phyloP scores from a whole-genome alignment of 1,284 basidiomycete species.

The Coriolopsis trogii region DNA sequence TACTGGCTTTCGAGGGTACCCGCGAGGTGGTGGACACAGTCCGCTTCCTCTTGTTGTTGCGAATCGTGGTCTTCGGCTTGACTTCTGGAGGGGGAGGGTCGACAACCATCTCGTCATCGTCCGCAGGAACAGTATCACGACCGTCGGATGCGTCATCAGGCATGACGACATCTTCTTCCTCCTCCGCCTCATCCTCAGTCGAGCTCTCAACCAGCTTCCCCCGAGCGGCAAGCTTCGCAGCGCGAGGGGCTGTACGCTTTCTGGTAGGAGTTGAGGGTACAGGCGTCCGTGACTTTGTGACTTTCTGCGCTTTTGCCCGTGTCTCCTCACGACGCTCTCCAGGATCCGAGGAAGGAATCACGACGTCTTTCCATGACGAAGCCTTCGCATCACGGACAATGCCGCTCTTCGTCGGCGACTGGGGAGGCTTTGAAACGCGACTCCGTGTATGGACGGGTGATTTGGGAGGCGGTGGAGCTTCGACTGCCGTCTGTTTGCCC shows the following conservation, averaged over 20 bases:
- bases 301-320: conserved; percentile 2
- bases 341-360: conserved; percentile 26
- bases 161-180: conserved; percentile 27
- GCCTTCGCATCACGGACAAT: conserved; percentile 1
- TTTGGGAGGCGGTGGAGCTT: neutral
- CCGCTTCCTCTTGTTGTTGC: conserved; percentile 54
- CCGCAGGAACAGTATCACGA: conserved; percentile 47
- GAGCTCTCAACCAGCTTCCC: conserved; percentile 15
- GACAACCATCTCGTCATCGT: conserved; percentile 42
- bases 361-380: conserved; percentile 15
- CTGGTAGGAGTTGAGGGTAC: neutral
- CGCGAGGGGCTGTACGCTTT: conserved; percentile 11
- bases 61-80: conserved; percentile 1
- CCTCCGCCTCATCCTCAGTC: conserved; percentile 9
- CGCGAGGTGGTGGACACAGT: conserved; percentile 26
- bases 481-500: conserved; percentile 17
- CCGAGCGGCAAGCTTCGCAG: conserved; percentile 19
- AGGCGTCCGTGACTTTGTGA: conserved; percentile 14
- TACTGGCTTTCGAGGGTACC: conserved; percentile 20
- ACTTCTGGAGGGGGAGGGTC: conserved; percentile 21
- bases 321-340: conserved; percentile 14
- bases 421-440: neutral
- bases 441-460: neutral
- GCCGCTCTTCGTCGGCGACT: conserved; percentile 1
- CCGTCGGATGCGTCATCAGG: conserved; percentile 29